A percentile compares a stretch with the other conserved stretches of the same genome.
Evolutionary conservation across 495 filamentous ascomycete species (phyloP).

Genomic region (Aspergillus egyptiacus): DNA sequence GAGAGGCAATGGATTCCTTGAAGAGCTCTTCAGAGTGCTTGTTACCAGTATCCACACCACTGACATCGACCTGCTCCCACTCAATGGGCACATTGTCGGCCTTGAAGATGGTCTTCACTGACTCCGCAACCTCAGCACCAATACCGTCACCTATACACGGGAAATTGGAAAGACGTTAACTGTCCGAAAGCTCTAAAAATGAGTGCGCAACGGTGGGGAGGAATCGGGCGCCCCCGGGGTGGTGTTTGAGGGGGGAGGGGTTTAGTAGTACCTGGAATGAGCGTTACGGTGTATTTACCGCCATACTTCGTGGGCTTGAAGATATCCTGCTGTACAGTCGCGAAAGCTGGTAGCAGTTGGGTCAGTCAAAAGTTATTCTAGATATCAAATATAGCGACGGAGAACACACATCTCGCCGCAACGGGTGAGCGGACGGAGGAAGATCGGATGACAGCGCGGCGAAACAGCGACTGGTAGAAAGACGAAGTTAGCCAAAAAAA

Average conservation of each 20-base stretch:
- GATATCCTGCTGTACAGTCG: conserved; percentile 79
- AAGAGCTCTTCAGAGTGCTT: conserved; percentile 93
- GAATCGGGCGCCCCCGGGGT: background rate
- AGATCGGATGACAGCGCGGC: conserved; percentile 33
- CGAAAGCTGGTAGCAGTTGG: conserved; percentile 44
- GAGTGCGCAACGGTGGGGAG: background rate
- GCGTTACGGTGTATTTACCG: conserved; percentile 97
- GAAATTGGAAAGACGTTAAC: conserved; percentile 2
- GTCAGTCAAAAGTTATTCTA: conserved; percentile 15
- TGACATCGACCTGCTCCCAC: conserved; percentile 98
- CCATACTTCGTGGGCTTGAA: conserved; percentile 99
- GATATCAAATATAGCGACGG: background rate
- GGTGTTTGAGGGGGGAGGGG: too few species aligned
- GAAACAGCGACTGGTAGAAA: conserved; percentile 35
- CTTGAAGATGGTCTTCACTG: conserved; percentile 98
- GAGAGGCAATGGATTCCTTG: conserved; percentile 85
- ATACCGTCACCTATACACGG: conserved; percentile 82
- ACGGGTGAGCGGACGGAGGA: conserved; percentile 31
- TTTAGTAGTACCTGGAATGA: conserved; percentile 72
- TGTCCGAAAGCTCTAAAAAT: background rate
- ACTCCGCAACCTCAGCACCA: conserved; percentile 95
- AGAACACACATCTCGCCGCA: conserved; percentile 39
- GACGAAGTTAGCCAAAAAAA: background rate
- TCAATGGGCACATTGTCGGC: conserved; percentile 97
- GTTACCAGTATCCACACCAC: conserved; percentile 78